These are phyloP conservation scores for Chaetomiaceae sp. DNA, from an alignment of 2,329 filamentous ascomycete genomes.

Conservation along the genomic window DNA sequence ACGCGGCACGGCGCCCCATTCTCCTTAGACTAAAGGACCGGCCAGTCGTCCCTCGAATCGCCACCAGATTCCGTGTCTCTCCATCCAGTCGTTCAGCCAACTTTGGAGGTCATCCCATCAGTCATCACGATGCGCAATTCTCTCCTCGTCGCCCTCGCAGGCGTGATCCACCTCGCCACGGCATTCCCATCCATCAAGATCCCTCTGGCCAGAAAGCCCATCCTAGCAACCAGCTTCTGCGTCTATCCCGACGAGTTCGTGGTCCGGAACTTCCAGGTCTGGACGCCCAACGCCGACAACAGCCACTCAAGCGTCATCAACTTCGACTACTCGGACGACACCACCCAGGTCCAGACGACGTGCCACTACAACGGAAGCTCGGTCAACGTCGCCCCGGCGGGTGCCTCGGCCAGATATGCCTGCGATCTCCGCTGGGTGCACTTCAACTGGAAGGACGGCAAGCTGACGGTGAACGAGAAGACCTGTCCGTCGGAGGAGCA, in stretches of 20 bases:
- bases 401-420: constrained; percentile 35
- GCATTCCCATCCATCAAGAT: constrained; percentile 18
- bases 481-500: constrained; percentile 33
- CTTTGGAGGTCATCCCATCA: neutral
- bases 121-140: constrained; percentile 10
- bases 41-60: too few relatives aligned
- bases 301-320: constrained; percentile 30
- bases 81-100: too few relatives aligned
- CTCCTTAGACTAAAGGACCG: too few relatives aligned
- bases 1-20: too few relatives aligned
- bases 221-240: constrained; percentile 28
- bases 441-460: constrained; percentile 39
- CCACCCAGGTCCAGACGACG: constrained; percentile 36
- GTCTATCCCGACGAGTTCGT: constrained; percentile 36
- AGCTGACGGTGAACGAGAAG: constrained; percentile 42
- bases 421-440: constrained; percentile 39
- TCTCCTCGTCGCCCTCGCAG: constrained; percentile 17
- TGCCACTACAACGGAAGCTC: constrained; percentile 44
- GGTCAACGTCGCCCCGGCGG: constrained; percentile 30
- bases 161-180: constrained; percentile 13
- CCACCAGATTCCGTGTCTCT: too few relatives aligned
- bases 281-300: constrained; percentile 30
- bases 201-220: constrained; percentile 15
- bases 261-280: constrained; percentile 35
- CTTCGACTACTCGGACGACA: constrained; percentile 39